phyloP scores from a whole-genome alignment of 768 basidiomycete genomes.

The Pulveroboletus frians region DNA sequence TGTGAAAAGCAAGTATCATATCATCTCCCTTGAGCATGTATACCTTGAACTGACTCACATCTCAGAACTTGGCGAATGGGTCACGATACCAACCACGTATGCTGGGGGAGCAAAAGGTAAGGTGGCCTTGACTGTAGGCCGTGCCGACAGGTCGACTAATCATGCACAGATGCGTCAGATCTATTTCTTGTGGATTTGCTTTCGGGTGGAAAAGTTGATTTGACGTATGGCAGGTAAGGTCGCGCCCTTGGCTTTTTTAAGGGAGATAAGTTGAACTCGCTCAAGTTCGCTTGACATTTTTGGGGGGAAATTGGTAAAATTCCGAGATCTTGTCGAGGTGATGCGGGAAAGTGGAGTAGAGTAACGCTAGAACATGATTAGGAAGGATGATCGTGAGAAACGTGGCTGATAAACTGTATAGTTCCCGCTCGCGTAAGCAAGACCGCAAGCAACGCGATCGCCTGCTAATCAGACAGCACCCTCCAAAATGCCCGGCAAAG shows the following conservation, averaged over 20 bases:
- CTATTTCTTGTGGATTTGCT: conserved; percentile 74
- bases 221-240: conserved; percentile 36
- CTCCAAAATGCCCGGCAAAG: conserved; percentile 78
- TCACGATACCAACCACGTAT: conserved; percentile 87
- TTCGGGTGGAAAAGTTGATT: conserved; percentile 68
- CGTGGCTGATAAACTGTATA: conserved; percentile 43
- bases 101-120: conserved; percentile 92
- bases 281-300: conserved; percentile 64
- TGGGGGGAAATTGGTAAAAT: conserved; percentile 58
- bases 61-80: conserved; percentile 87
- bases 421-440: conserved; percentile 31
- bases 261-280: not conserved
- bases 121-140: not conserved
- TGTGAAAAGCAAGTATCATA: conserved; percentile 56
- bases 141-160: not conserved
- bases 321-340: conserved; percentile 46
- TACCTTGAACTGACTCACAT: conserved; percentile 8
- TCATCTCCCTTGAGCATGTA: not conserved
- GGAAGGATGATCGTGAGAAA: conserved; percentile 27
- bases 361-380: not conserved
- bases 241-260: not conserved
- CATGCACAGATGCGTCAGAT: conserved; percentile 64
- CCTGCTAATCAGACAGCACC: conserved; percentile 32
- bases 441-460: conserved; percentile 22
- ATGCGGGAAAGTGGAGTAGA: not conserved